A percentile compares a stretch with the other conserved stretches of the same genome.
These are phyloP conservation scores for Coniochaeta sp. DNA, from an alignment of 2,329 filamentous ascomycete genomes.

Conservation along the genomic window DNA sequence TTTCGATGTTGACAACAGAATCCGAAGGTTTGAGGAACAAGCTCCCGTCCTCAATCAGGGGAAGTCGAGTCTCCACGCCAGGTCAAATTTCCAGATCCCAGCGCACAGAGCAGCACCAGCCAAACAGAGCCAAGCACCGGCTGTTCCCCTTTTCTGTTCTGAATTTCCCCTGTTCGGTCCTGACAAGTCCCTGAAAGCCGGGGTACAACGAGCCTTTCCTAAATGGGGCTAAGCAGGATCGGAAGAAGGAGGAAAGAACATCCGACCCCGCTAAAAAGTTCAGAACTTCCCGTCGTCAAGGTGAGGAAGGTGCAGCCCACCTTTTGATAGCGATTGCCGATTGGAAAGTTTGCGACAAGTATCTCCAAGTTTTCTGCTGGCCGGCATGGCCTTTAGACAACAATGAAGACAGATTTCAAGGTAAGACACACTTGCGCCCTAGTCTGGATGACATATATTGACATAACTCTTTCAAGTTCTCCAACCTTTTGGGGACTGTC, in stretches of 20 bases:
- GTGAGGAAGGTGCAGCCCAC: slow-evolving; percentile 6
- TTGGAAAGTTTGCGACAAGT: slow-evolving; percentile 8
- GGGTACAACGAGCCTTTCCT: slow-evolving; percentile 1
- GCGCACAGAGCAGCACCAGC: slow-evolving; percentile 11
- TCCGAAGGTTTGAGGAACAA: slow-evolving; percentile 15
- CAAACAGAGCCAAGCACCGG: slow-evolving; percentile 1
- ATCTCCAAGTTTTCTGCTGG: slow-evolving; percentile 18
- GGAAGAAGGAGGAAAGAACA: slow-evolving; percentile 15
- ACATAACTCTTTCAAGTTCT: slow-evolving; percentile 58
- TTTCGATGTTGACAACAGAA: slow-evolving; percentile 18
- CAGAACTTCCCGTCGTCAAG: slow-evolving; percentile 11
- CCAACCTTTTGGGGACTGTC: slow-evolving; percentile 94
- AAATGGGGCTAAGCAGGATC: slow-evolving; percentile 1
- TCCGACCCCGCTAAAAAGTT: slow-evolving; percentile 17
- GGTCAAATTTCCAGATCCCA: slow-evolving; percentile 28
- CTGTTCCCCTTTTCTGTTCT: slow-evolving; percentile 1
- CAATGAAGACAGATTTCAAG: slow-evolving; percentile 99
- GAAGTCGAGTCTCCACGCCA: slow-evolving; percentile 16
- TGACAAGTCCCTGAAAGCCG: background rate
- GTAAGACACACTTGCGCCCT: slow-evolving; percentile 35
- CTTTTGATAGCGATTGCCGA: slow-evolving; percentile 2
- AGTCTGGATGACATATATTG: slow-evolving; percentile 5
- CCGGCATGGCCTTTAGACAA: slow-evolving; percentile 31
- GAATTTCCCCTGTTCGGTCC: background rate
- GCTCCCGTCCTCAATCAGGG: slow-evolving; percentile 21